phyloP scores from a whole-genome alignment of 2,329 filamentous ascomycete species.

The Fusarium austroafricanum region DNA sequence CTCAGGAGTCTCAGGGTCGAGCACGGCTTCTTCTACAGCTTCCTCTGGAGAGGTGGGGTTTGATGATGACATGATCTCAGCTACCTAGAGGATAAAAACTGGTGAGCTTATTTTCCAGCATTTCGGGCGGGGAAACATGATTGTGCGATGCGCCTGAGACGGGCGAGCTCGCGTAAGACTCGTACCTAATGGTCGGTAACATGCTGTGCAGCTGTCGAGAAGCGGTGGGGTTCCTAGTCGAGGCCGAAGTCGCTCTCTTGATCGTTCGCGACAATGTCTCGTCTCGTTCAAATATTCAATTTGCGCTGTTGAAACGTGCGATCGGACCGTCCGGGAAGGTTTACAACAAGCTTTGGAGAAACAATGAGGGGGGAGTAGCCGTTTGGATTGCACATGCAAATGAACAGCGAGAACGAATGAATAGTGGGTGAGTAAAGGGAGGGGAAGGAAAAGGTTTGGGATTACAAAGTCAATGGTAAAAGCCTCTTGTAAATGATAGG shows the following conservation, averaged over 20 bases:
- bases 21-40: conserved; percentile 38
- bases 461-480: conserved; percentile 13
- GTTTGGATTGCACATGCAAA: conserved; percentile 36
- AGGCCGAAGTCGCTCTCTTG: conserved; percentile 8
- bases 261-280: conserved; percentile 4
- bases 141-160: neutral
- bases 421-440: neutral
- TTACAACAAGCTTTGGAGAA: conserved; percentile 27
- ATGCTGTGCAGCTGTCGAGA: conserved; percentile 43
- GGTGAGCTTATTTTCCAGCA: conserved; percentile 30
- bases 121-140: neutral
- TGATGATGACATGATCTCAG: conserved; percentile 46
- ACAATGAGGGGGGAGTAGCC: conserved; percentile 26
- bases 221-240: conserved; percentile 10
- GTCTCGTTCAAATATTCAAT: neutral
- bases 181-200: conserved; percentile 44
- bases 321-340: conserved; percentile 24
- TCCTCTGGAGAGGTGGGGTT: conserved; percentile 44
- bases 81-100: conserved; percentile 32
- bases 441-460: conserved; percentile 1
- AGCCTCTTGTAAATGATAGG: conserved; percentile 2
- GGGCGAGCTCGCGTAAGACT: neutral
- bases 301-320: neutral
- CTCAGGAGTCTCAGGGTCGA: conserved; percentile 40
- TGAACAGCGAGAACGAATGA: conserved; percentile 10